A percentile compares a stretch with the other conserved stretches of the same genome.
phyloP scores from a whole-genome alignment of 2,329 filamentous ascomycete species.

The Mollisiaceae sp. region DNA sequence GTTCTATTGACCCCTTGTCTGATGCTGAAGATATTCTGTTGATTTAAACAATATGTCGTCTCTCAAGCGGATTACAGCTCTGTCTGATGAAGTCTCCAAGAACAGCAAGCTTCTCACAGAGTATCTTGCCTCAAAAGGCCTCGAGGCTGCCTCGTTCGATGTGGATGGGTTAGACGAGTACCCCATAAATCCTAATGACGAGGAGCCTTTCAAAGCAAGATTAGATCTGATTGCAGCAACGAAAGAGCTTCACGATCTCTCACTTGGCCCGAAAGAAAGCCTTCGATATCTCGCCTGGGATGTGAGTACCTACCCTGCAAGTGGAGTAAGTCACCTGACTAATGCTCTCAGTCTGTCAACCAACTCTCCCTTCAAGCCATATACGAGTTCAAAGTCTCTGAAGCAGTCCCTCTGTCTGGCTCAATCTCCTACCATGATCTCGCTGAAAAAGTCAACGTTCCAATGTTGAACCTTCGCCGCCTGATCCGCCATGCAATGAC shows the following conservation, averaged over 20 bases:
- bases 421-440: conserved; percentile 51
- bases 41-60: not conserved
- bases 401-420: conserved; percentile 51
- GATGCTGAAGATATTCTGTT: no score
- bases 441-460: conserved; percentile 12
- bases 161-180: not conserved
- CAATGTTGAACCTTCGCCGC: conserved; percentile 49
- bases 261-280: conserved; percentile 4
- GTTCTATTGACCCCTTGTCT: no score
- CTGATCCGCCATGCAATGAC: conserved; percentile 60
- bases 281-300: conserved; percentile 3
- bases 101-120: conserved; percentile 2
- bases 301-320: not conserved
- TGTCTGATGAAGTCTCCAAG: not conserved
- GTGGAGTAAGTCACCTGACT: not conserved
- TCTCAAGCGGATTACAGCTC: not conserved
- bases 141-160: conserved; percentile 4
- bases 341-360: not conserved
- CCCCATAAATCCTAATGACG: not conserved
- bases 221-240: not conserved
- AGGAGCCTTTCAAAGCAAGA: conserved; percentile 3
- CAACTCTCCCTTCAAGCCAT: conserved; percentile 5
- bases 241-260: not conserved
- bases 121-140: not conserved
- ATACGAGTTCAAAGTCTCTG: not conserved